Conservation (phyloP, 495 filamentous ascomycete species). For the Aspergillus avenaceus region DNA sequence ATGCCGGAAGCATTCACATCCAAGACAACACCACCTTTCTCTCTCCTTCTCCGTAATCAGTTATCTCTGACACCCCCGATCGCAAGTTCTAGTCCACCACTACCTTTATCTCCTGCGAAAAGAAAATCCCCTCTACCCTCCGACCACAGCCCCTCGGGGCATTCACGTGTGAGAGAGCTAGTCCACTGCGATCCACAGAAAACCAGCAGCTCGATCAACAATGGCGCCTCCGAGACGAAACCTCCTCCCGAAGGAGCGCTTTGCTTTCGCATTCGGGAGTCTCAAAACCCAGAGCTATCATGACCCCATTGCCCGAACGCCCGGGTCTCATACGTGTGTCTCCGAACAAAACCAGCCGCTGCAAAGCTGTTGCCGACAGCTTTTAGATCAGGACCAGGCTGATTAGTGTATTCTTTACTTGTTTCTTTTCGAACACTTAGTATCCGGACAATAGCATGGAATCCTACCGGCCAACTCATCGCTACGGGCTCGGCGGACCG, state of each 20-base stretch:
- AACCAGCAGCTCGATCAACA: conserved; percentile 8
- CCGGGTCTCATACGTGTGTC: conserved; percentile 52
- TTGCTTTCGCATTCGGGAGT: conserved; percentile 51
- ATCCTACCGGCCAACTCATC: conserved; percentile 77
- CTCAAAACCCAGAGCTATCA: conserved; percentile 61
- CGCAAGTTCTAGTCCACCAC: too few relatives aligned
- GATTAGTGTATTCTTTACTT: conserved; percentile 7
- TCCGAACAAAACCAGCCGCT: neutral
- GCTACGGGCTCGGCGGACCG: conserved; percentile 81
- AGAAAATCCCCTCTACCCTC: conserved; percentile 1
- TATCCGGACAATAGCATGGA: conserved; percentile 82
- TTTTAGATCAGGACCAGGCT: conserved; percentile 3
- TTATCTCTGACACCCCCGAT: neutral
- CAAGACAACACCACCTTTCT: too few relatives aligned
- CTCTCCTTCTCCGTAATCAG: too few relatives aligned
- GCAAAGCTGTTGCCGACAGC: neutral
- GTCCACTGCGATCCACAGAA: too few relatives aligned
- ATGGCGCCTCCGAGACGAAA: conserved; percentile 56
- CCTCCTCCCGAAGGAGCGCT: conserved; percentile 59
- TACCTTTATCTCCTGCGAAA: neutral
- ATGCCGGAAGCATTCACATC: neutral
- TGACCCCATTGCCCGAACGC: conserved; percentile 50
- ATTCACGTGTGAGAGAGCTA: too few relatives aligned
- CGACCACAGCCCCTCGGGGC: conserved; percentile 13
- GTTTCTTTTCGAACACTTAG: conserved; percentile 15